Base-by-base conservation (phyloP, 192 early-diverging fungal genomes). In the Phycomyces nitens region DNA sequence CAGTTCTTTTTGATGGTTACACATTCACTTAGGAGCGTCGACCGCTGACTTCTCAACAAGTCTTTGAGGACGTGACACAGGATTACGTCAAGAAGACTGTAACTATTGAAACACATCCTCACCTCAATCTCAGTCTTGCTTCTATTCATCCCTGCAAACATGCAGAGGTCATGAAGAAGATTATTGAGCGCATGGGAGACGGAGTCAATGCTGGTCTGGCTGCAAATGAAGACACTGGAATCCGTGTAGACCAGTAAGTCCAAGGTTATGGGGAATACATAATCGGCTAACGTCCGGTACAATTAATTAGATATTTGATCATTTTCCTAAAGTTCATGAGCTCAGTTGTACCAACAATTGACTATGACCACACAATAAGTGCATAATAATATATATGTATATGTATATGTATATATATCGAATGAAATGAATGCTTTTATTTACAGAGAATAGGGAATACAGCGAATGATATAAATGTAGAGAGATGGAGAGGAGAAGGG, bases 1-100 rank as follows among this genome's bases (percentile, higher is more conserved):
- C n/a, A n/a, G n/a, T n/a, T n/a, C n/a, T n/a, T 51, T 53, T 5
- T 53, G 2, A 16, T 41, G 0, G 23, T 29, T 57, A 12, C 59
- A 23, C 21, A 11, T 47, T 66, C 4, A 23, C 21, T 18, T 70
- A 82, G 81, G 73, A 89, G 51, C 82, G 90, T 34, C 76, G 80
- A 23, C 95, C 97, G 20, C 80, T 99, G 42, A 89, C 92, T 16
- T 82, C 91, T 3, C 67, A 79, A n/a, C 93, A 97, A 78, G 92
- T 97, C 64, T 98, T 96, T 80, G 88, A 98, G 72, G 97, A 99
- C 75, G 94, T 99, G 41, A 94, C 93, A 52, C 91, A 95, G 76
- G 97, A 99, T 65, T 96, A 99, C 76, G 97, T 94, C 44, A 92
- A 95, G 78, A 99, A 99, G 80, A 99, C 97, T 2, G 95, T 96